phyloP scores from a whole-genome alignment of 495 filamentous ascomycete species.

The Thermothielavioides terrestris region DNA sequence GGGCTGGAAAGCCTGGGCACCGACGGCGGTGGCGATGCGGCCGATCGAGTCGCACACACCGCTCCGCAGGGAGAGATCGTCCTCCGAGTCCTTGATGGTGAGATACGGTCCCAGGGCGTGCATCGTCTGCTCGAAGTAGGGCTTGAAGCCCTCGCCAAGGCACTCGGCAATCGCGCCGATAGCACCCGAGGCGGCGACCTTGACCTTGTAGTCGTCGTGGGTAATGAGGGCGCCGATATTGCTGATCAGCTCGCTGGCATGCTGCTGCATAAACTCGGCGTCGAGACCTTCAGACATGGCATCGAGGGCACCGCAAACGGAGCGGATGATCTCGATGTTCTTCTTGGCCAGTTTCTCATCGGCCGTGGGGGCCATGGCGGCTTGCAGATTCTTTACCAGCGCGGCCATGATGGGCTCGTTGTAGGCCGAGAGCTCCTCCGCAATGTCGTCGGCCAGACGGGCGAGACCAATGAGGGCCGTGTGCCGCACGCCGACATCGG shows the following conservation, averaged over 20 bases:
- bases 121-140: conserved; percentile 87
- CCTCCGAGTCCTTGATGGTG: conserved; percentile 75
- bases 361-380: conserved; percentile 47
- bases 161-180: conserved; percentile 83
- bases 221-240: conserved; percentile 73
- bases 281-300: conserved; percentile 86
- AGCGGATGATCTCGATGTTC: conserved; percentile 75
- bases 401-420: conserved; percentile 75
- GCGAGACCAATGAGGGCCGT: conserved; percentile 79
- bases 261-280: conserved; percentile 66
- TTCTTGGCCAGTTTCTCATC: conserved; percentile 53
- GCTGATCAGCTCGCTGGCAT: conserved; percentile 73
- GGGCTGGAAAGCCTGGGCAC: conserved; percentile 74
- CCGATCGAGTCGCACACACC: conserved; percentile 87
- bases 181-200: conserved; percentile 78
- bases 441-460: conserved; percentile 82
- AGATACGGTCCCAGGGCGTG: conserved; percentile 74
- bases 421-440: conserved; percentile 75
- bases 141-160: conserved; percentile 71
- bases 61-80: conserved; percentile 82
- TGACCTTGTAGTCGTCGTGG: conserved; percentile 80
- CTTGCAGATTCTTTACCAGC: conserved; percentile 79
- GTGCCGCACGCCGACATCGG: conserved; percentile 71
- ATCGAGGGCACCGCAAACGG: conserved; percentile 84
- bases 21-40: conserved; percentile 82